Evolutionary conservation across 2,329 filamentous ascomycete genomes (phyloP), one percentile per base, ranked within the genome.

Genomic region (Sarocladiaceae sp.): DNA sequence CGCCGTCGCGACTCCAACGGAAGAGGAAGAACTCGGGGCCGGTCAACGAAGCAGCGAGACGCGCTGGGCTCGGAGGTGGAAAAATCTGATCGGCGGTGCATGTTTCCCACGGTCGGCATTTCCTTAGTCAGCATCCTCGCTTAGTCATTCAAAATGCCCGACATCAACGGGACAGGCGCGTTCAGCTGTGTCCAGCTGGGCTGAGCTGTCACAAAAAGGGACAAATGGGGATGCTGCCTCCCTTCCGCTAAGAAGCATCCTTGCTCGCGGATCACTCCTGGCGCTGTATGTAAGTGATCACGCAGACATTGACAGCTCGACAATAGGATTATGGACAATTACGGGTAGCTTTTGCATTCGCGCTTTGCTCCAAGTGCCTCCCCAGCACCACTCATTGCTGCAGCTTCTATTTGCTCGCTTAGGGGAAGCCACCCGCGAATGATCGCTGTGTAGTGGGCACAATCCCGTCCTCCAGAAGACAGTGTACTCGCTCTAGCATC

Each of bases 1-100:
- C 63, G 40, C 23, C 26, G 44, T 48, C 44, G 64, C 68, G 58
- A 61, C 61, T 60, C 56, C 58, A 61, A 71, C 71, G 71, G 71
- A 74, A 70, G 65, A 73, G 71, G 71, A 74, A 74, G 71, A 74
- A 74, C 71, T 71, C 70, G 65, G 65, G 62, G 59, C 63, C 66
- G 52, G 58, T 58, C 55, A 53, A 52, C 52, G 50, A 53, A 51
- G 42, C 54, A 51, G 52, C 42, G 49, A 51, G 49, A 52, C 49
- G 44, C 35, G 37, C 22, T 55, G 53, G 51, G 44, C 54, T 42
- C 58, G 58, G 58, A 59, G 57, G 47, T 59, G 58, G 58, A 59
- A 59, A 52, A 59, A 59, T 57, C 54, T 58, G 47, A 50, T 36
- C 20, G 11, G 47, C 33, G 47, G 18, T 26, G 22, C 15, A 18